Percentiles rank a stretch among this genome's conserved stretches.
phyloP scores from a whole-genome alignment of 2,329 filamentous ascomycete species.

The Ophiostoma quercus region DNA sequence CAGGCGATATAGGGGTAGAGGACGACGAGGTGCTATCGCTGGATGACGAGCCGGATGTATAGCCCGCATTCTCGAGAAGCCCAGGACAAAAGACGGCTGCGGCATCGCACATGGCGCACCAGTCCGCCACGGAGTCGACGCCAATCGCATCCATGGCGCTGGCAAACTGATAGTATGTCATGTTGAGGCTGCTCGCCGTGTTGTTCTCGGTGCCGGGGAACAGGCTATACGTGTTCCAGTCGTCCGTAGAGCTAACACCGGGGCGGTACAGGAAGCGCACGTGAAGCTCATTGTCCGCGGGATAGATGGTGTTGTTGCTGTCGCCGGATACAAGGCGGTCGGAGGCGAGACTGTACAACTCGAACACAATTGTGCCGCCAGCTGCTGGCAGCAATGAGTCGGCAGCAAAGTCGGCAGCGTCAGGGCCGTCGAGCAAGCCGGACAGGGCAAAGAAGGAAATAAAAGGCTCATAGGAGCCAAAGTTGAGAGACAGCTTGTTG shows the following conservation, averaged over 20 bases:
- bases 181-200: slow-evolving; percentile 32
- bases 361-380: slow-evolving; percentile 70
- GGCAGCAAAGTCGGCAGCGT: slow-evolving; percentile 47
- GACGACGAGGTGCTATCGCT: not conserved
- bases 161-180: slow-evolving; percentile 40
- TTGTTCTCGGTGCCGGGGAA: slow-evolving; percentile 38
- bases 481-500: slow-evolving; percentile 49
- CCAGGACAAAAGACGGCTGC: slow-evolving; percentile 38
- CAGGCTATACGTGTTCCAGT: not conserved
- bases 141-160: slow-evolving; percentile 36
- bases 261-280: slow-evolving; percentile 54
- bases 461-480: slow-evolving; percentile 52
- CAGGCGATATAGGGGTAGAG: slow-evolving; percentile 33
- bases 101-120: slow-evolving; percentile 43
- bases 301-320: slow-evolving; percentile 30
- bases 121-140: slow-evolving; percentile 34
- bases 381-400: slow-evolving; percentile 53
- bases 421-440: slow-evolving; percentile 44
- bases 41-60: not conserved
- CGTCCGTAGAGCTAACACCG: not conserved
- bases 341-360: slow-evolving; percentile 45
- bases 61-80: slow-evolving; percentile 16
- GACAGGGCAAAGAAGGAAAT: slow-evolving; percentile 51
- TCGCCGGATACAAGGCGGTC: slow-evolving; percentile 31
- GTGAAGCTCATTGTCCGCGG: slow-evolving; percentile 39